A percentile compares a stretch with the other conserved stretches of the same genome.
phyloP scores from a whole-genome alignment of 441 rosid genomes.

The Kokia cookei region DNA sequence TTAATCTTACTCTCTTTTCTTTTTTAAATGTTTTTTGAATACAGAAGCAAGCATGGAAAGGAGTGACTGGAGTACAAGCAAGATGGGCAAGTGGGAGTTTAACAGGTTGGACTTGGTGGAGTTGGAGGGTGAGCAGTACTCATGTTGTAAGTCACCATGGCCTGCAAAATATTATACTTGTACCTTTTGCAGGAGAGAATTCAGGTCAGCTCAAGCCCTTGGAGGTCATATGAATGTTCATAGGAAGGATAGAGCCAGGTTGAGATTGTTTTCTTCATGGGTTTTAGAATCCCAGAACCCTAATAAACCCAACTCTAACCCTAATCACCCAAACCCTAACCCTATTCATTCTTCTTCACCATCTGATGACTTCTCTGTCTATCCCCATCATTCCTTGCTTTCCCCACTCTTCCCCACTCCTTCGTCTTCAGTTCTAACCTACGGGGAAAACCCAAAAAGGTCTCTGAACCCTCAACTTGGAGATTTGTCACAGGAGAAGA shows the following conservation, averaged over 20 bases:
- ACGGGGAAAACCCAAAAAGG: constrained; percentile 24
- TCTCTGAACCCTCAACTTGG: constrained; percentile 1
- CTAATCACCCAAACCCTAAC: constrained; percentile 47
- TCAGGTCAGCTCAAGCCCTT: constrained; percentile 86
- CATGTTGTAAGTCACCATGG: constrained; percentile 37
- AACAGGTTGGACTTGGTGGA: constrained; percentile 14
- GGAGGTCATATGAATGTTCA: constrained; percentile 92
- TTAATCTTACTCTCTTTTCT: not conserved
- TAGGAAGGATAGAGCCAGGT: constrained; percentile 76
- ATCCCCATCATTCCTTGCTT: constrained; percentile 2
- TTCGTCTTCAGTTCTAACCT: constrained; percentile 23
- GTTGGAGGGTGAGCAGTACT: constrained; percentile 15
- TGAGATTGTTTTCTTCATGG: constrained; percentile 56
- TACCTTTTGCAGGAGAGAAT: constrained; percentile 67
- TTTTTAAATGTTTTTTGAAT: not conserved
- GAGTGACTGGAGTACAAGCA: constrained; percentile 14
- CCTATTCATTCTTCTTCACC: constrained; percentile 21
- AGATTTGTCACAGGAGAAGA: constrained; percentile 17
- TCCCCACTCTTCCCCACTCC: constrained; percentile 15
- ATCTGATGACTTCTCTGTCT: constrained; percentile 16
- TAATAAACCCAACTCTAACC: constrained; percentile 51
- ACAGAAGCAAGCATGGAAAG: constrained; percentile 32
- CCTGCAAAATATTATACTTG: constrained; percentile 59
- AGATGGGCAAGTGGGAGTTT: constrained; percentile 20
- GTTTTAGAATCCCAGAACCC: constrained; percentile 46